A percentile compares a stretch with the other conserved stretches of the same genome.
phyloP scores from a whole-genome alignment of 441 rosid species.

The Gossypium schwendimanii region DNA sequence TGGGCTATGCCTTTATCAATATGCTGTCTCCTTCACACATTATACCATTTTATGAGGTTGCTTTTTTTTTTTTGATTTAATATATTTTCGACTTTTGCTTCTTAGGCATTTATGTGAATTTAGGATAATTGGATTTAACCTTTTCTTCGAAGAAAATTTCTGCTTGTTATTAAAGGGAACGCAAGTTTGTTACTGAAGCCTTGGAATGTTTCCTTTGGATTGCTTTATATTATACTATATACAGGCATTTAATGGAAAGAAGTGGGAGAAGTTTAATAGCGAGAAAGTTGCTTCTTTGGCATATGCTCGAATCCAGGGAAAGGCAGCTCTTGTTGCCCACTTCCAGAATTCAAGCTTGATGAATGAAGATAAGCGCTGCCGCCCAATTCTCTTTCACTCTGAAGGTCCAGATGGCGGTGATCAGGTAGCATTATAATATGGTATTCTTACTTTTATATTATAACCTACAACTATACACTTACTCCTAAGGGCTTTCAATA shows the following conservation, averaged over 20 bases:
- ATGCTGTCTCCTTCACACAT: constrained; percentile 84
- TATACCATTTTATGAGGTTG: constrained; percentile 81
- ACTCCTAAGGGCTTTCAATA: neutral
- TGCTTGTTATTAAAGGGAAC: neutral
- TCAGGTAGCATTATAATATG: constrained; percentile 39
- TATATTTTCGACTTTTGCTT: neutral
- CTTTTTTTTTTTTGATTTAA: neutral
- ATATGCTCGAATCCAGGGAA: constrained; percentile 95
- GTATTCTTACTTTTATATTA: neutral
- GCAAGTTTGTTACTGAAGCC: neutral
- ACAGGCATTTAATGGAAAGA: constrained; percentile 95
- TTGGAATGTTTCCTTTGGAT: neutral
- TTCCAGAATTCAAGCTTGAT: constrained; percentile 98
- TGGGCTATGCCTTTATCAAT: constrained; percentile 97
- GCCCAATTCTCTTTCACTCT: constrained; percentile 78
- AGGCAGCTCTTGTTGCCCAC: constrained; percentile 84
- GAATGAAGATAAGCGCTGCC: constrained; percentile 99
- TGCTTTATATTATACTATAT: constrained; percentile 9
- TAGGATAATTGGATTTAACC: neutral
- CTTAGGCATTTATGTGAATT: neutral
- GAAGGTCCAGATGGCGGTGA: constrained; percentile 50
- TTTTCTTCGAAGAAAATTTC: neutral
- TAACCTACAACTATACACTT: neutral
- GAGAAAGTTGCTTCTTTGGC: constrained; percentile 98
- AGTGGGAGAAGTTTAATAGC: constrained; percentile 98